Evolutionary conservation across 2,329 filamentous ascomycete genomes (phyloP).

Genomic region (Domatiomyces catenatus): DNA sequence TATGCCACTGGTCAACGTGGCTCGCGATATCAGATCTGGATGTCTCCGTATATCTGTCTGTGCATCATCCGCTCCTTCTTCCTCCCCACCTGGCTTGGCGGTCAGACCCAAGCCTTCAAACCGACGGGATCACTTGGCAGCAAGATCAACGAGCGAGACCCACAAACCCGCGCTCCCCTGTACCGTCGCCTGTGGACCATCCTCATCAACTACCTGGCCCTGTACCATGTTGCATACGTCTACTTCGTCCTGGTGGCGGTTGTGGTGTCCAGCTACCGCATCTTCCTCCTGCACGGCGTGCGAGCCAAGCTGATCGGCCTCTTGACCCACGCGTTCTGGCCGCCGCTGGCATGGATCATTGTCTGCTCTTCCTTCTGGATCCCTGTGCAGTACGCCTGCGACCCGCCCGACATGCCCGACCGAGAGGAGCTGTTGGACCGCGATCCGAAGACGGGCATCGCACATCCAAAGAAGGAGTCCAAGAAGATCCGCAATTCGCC

Average conservation of each 20-base stretch:
- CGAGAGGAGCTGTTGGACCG: conserved; percentile 42
- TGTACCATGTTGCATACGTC: conserved; percentile 41
- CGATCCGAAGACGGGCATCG: conserved; percentile 37
- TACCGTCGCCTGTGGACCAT: conserved; percentile 39
- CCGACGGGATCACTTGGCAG: conserved; percentile 44
- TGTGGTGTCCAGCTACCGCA: conserved; percentile 36
- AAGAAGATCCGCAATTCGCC: conserved; percentile 42
- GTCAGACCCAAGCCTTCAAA: conserved; percentile 43
- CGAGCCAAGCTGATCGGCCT: conserved; percentile 36
- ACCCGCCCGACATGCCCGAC: conserved; percentile 43
- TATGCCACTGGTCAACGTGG: conserved; percentile 45
- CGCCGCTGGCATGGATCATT: conserved; percentile 43
- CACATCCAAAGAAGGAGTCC: conserved; percentile 30
- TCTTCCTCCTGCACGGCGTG: conserved; percentile 28
- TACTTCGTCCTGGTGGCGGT: conserved; percentile 39
- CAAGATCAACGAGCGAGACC: conserved; percentile 43
- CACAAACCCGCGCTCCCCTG: conserved; percentile 26
- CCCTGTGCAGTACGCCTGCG: conserved; percentile 45
- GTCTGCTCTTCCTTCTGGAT: conserved; percentile 42
- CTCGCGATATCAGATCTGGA: conserved; percentile 44
- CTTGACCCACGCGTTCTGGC: conserved; percentile 48
- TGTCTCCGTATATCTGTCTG: conserved; percentile 46
- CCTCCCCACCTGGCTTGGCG: conserved; percentile 45
- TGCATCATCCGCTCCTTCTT: conserved; percentile 44
- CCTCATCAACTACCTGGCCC: conserved; percentile 40